Evolutionary conservation across 148 eudicot genomes (phyloP).

Genomic region (Rhododendron vialii): DNA sequence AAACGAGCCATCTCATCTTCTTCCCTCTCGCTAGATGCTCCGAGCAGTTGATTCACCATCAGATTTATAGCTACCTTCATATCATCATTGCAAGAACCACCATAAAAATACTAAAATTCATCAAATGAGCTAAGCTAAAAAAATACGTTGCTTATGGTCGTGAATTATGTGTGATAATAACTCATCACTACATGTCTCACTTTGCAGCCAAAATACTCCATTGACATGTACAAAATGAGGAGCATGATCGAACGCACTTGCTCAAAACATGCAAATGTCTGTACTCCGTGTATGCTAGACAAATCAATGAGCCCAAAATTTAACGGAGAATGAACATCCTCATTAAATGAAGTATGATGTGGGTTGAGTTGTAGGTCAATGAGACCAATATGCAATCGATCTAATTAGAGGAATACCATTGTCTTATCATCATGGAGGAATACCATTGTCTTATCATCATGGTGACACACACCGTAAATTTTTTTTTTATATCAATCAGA

Average conservation of each 20-base stretch:
- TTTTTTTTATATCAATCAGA: neutral
- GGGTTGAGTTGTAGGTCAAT: neutral
- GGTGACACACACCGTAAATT: neutral
- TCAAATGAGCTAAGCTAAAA: neutral
- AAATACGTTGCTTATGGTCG: neutral
- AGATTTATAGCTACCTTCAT: conserved; percentile 44
- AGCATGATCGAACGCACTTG: neutral
- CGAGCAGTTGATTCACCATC: conserved; percentile 58
- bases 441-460: neutral
- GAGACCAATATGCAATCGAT: neutral
- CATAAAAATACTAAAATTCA: neutral
- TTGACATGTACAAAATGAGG: neutral
- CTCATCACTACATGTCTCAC: neutral
- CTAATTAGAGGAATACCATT: neutral
- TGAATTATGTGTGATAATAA: neutral
- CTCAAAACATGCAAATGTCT: neutral
- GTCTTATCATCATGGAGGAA: neutral
- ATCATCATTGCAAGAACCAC: neutral
- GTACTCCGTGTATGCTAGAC: neutral
- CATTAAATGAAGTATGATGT: neutral
- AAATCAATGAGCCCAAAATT: neutral
- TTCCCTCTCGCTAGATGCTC: conserved; percentile 38
- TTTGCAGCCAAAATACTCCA: no score
- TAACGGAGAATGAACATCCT: neutral
- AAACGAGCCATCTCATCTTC: conserved; percentile 41